Evolutionary conservation across 176 grass and related monocot species (phyloP), one percentile per base, ranked within the genome.

Genomic region (Rhynchospora tenuis): DNA sequence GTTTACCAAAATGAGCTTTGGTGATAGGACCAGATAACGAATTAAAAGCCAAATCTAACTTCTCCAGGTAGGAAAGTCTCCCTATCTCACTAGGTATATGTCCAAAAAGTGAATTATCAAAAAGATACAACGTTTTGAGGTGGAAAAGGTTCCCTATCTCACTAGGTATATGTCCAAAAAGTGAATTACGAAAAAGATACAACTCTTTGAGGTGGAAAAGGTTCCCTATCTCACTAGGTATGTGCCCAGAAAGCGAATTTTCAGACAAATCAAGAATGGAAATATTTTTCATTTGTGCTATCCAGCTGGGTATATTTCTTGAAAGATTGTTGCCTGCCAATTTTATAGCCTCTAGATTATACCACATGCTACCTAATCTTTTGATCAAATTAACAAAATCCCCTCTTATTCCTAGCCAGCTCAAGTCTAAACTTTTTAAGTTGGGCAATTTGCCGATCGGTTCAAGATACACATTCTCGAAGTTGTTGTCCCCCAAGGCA

Each of bases 161-260:
- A n/a, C n/a, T n/a, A n/a, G n/a, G n/a, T n/a, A n/a, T n/a, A n/a
- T n/a, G n/a, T n/a, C n/a, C n/a, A n/a, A n/a, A n/a, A n/a, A n/a
- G n/a, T n/a, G n/a, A n/a, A n/a, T n/a, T n/a, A n/a, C n/a, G n/a
- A n/a, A n/a, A n/a, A n/a, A n/a, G n/a, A n/a, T n/a, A n/a, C n/a
- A n/a, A n/a, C n/a, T n/a, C n/a, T n/a, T n/a, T n/a, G n/a, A n/a
- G n/a, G n/a, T n/a, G n/a, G n/a, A n/a, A n/a, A n/a, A n/a, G n/a
- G n/a, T n/a, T n/a, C n/a, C n/a, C n/a, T n/a, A 80, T 86, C 47
- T 67, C 50, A 14, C 63, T 62, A 9, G 89, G 58, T 54, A 88
- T 24, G 7, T 3, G 66, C 10, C 48, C 59, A 45, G 56, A 66
- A 23, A 86, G 76, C 51, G 64, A 51, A 59, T 78, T 73, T 5